Base-by-base conservation (phyloP, 2,329 filamentous ascomycete species). In the Alternaria metachromatica region DNA sequence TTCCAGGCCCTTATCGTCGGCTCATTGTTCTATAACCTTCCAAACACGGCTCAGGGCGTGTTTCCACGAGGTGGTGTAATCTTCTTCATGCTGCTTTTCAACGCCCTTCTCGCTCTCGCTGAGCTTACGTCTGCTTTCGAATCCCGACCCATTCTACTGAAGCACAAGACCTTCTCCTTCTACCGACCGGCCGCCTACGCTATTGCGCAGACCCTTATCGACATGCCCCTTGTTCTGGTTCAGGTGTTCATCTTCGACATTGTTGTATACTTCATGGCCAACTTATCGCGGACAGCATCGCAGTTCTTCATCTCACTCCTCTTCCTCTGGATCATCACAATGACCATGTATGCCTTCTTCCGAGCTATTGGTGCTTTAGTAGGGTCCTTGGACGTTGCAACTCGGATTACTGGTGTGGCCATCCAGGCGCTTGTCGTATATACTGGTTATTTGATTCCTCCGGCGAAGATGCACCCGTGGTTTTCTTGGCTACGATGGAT, bases 141-240 rank as follows among this genome's bases (percentile, higher is more conserved):
- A 51, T 86, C 85, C 21, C 86, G 89, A 48, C 89, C 89, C 0
- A 90, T 92, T 60, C 78, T 92, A 43, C 80, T 90, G 57, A 92
- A 92, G 75, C 90, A 92, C 77, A 91, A 91, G 72, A 88, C 85
- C 23, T 92, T 91, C 67, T 88, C 88, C 0, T 91, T 92, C 76
- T 91, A 91, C 66, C 87, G 86, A 5, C 88, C 88, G 2, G 82
- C 87, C 0, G 87, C 88, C 18, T 88, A 85, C 51, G 87, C 87
- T 8, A 79, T 88, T 13, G 86, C 87, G 0, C 86, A 88, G 63
- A 87, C 86, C 1, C 81, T 87, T 4, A 83, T 87, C 28, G 86
- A 90, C 69, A 76, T 88, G 1, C 87, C 88, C 0, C 77, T 89
- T 9, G 84, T 88, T 0, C 77, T 88, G 18, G 76, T 89, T 10